phyloP scores from a whole-genome alignment of 2,329 filamentous ascomycete genomes.

The Pseudogymnoascus sp. region DNA sequence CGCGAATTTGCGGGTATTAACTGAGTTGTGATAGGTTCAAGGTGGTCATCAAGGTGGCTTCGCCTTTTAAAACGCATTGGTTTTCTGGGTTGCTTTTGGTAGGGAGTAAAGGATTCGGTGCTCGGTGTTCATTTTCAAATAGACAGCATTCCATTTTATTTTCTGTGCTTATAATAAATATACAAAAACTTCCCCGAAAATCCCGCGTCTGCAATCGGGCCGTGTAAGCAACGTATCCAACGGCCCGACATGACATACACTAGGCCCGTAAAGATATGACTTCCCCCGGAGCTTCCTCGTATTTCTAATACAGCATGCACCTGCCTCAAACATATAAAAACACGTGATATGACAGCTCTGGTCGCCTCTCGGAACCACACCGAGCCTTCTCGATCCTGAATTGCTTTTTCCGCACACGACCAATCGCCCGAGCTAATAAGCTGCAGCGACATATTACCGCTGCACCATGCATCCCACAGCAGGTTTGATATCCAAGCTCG shows the following conservation, averaged over 20 bases:
- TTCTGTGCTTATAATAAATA: not conserved
- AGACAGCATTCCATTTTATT: not conserved
- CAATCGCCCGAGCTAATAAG: not conserved
- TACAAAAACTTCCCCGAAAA: not conserved
- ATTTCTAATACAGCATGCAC: not conserved
- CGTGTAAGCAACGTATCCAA: not conserved
- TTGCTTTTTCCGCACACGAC: not conserved
- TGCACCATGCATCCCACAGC: not conserved
- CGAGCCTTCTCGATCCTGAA: not conserved
- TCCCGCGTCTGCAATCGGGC: not conserved
- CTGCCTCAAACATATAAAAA: not conserved
- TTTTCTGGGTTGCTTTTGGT: not conserved
- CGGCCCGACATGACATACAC: not conserved
- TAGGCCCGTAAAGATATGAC: not conserved
- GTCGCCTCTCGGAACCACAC: not conserved
- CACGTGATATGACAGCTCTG: not conserved
- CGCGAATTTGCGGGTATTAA: not conserved
- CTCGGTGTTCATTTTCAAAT: not conserved
- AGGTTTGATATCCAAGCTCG: not conserved
- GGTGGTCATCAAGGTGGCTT: not conserved
- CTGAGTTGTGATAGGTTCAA: not conserved
- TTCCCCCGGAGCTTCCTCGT: not conserved
- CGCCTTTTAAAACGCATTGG: not conserved
- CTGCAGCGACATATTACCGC: not conserved
- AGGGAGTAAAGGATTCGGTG: not conserved